phyloP scores from a whole-genome alignment of 225 moss, liverwort and hornwort genomes.

The Pseudoscleropodium purum region DNA sequence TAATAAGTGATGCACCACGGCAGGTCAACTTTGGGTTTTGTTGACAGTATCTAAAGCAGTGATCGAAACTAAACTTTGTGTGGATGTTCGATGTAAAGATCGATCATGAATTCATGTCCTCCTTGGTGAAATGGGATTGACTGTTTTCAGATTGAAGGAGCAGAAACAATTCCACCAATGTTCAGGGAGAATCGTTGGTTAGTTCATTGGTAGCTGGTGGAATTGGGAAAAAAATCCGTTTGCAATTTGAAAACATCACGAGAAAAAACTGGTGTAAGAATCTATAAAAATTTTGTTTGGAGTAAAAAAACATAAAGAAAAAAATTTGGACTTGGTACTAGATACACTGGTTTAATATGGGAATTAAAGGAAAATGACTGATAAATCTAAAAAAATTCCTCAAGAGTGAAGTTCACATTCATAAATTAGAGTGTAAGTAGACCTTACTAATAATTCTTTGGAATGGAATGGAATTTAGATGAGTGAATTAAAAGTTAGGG shows the following conservation, averaged over 20 bases:
- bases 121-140: neutral
- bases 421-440: no score
- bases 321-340: no score
- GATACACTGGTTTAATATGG: no score
- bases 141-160: neutral
- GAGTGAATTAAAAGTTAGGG: no score
- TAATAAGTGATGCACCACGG: no score
- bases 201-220: neutral
- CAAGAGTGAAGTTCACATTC: no score
- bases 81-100: neutral
- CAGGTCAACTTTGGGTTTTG: neutral
- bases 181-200: rapidly evolving
- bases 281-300: no score
- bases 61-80: neutral
- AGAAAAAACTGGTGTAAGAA: neutral
- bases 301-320: no score
- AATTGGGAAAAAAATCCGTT: rapidly evolving
- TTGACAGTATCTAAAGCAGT: neutral
- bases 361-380: no score
- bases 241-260: neutral
- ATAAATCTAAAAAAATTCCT: no score
- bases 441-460: no score
- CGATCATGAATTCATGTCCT: neutral
- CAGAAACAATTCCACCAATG: neutral
- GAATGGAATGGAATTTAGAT: no score